Conservation (phyloP, 176 grass and related monocot genomes). For the Rhynchospora pubera region DNA sequence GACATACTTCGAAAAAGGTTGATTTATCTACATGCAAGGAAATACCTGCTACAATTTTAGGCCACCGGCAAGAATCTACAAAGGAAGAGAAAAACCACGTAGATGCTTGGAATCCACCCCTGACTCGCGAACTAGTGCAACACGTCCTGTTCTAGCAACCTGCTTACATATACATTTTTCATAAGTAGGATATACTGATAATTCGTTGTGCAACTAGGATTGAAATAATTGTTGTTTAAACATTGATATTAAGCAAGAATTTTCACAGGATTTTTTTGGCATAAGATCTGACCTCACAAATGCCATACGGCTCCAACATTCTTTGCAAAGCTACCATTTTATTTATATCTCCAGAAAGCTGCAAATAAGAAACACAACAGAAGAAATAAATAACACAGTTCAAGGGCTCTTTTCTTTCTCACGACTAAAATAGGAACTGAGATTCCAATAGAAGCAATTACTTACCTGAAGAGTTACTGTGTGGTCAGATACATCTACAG, state of each 20-base stretch:
- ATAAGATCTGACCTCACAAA: slow-evolving; percentile 72
- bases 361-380: slow-evolving; percentile 18
- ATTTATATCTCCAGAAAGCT: slow-evolving; percentile 84
- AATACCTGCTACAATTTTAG: no score
- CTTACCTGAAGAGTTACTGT: slow-evolving; percentile 81
- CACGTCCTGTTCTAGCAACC: slow-evolving; percentile 75
- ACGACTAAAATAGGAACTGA: no score
- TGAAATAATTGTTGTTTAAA: no score
- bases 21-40: no score
- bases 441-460: no score
- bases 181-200: no score
- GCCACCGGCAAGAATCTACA: slow-evolving; percentile 7
- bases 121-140: slow-evolving; percentile 68
- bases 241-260: no score
- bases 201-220: no score
- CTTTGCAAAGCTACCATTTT: slow-evolving; percentile 94
- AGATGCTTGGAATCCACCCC: slow-evolving; percentile 73
- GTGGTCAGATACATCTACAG: slow-evolving; percentile 90
- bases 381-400: background rate
- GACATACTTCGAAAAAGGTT: no score
- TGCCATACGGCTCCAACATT: slow-evolving; percentile 87
- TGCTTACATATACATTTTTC: background rate
- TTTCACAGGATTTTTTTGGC: no score
- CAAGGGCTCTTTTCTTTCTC: background rate
- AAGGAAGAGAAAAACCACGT: slow-evolving; percentile 50